Evolutionary conservation across 1,284 basidiomycete genomes (phyloP), one percentile per base, ranked within the genome.

Genomic region (Trametes pubescens): DNA sequence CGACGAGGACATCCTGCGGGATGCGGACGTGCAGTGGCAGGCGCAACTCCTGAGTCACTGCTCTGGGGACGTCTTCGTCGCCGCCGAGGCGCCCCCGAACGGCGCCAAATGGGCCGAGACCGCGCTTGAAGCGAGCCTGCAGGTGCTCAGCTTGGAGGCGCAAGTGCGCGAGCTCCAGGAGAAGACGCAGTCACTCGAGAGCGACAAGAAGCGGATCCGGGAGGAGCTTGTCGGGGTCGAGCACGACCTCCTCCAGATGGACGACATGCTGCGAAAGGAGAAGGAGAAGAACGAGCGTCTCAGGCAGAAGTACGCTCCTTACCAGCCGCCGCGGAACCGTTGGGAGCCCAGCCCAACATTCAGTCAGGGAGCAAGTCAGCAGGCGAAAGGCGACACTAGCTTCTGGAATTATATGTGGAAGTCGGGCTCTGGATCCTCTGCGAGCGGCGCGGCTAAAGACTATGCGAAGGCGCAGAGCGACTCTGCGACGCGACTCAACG

Each of bases 41-140:
- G 84, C 85, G 0, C 86, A 89, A 63, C 81, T 90, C 11, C 79
- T 88, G 38, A 76, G 79, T 2, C 81, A 89, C 61, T 88, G 82
- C 66, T 88, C 85, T 0, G 86, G 83, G 0, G 83, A 90, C 62
- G 73, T 86, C 48, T 82, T 87, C 61, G 71, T 81, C 10, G 76
- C 81, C 0, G 74, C 74, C 11, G 59, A 65, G 16, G 49, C 26
- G 51, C 43, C 65, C 11, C 59, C 64, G 16, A 69, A 67, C 32
- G 60, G 72, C 29, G 49, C 62, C 2, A 71, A 74, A 10, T 63
- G 77, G 73, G 75, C 68, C 51, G 72, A 80, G 26, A 71, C 77
- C 0, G 72, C 86, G 10, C 71, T 85, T 1, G 79, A 83, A 32
- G 78, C 84, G 4, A 88, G 85, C 68, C 73, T 85, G 44, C 76